phyloP scores from a whole-genome alignment of 176 grass and related monocot species.

The Oryza rufipogon region DNA sequence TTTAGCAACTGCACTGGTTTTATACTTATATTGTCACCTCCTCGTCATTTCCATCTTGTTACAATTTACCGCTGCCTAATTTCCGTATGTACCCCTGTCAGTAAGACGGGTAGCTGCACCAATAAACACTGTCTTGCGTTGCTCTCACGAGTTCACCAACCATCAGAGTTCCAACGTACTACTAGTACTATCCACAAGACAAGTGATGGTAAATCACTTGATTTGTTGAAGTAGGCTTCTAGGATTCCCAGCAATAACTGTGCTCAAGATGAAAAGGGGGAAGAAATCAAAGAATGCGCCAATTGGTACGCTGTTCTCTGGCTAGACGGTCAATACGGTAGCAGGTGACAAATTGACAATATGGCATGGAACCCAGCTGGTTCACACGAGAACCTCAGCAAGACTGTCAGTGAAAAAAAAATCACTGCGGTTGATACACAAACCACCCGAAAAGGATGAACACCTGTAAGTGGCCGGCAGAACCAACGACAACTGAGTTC shows the following conservation, averaged over 20 bases:
- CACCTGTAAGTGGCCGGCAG: no score
- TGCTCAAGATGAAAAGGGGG: background rate
- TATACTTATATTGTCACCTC: background rate
- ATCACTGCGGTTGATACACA: background rate
- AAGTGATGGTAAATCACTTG: background rate
- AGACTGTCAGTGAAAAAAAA: background rate
- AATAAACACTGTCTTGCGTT: background rate
- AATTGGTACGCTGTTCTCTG: background rate
- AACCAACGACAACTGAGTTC: no score
- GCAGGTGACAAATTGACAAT: background rate
- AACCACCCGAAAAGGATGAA: background rate
- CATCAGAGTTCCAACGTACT: background rate
- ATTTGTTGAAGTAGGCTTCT: background rate
- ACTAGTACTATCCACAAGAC: conserved; percentile 16
- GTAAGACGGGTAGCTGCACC: background rate
- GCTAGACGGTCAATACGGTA: background rate
- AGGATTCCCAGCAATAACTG: background rate
- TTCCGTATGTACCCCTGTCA: background rate
- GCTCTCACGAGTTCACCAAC: conserved; percentile 16
- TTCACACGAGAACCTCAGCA: background rate
- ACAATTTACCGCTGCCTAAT: background rate
- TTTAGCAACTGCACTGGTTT: no score
- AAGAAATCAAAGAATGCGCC: background rate
- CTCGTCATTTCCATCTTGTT: background rate
- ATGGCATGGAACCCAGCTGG: background rate